A percentile compares a stretch with the other conserved stretches of the same genome.
phyloP scores from a whole-genome alignment of 768 basidiomycete genomes.

The Mycena amicta region DNA sequence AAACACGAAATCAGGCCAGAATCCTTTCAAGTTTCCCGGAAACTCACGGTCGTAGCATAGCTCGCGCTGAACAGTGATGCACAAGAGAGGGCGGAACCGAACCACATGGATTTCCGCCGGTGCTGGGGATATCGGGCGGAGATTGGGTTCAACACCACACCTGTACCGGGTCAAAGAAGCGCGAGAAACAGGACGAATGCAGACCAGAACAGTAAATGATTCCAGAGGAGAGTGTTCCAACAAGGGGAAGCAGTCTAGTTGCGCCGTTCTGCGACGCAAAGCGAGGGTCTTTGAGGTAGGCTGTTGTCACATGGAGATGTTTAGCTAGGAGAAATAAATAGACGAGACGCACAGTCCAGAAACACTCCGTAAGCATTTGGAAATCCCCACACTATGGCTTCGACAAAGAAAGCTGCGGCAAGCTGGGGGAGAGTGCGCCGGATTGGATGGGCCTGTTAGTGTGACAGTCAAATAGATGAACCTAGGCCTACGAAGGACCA shows the following conservation, averaged over 20 bases:
- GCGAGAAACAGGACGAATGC: neutral
- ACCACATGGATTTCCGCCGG: conserved; percentile 25
- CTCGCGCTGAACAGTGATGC: conserved; percentile 29
- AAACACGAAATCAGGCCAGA: neutral
- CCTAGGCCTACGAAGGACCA: conserved; percentile 32
- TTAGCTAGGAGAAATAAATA: neutral
- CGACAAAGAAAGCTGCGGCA: conserved; percentile 28
- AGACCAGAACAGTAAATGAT: conserved; percentile 35
- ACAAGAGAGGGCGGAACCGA: conserved; percentile 26
- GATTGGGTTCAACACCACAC: conserved; percentile 22
- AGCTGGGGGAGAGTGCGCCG: conserved; percentile 18
- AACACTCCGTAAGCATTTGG: conserved; percentile 33
- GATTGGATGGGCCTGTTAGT: too few species aligned
- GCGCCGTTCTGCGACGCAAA: conserved; percentile 27
- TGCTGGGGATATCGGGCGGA: conserved; percentile 27
- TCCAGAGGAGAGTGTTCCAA: conserved; percentile 31
- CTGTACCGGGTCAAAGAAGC: neutral
- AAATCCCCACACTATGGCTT: conserved; percentile 33
- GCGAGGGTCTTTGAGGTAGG: conserved; percentile 28
- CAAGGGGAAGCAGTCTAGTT: conserved; percentile 28
- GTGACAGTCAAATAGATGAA: too few species aligned
- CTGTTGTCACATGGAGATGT: conserved; percentile 2
- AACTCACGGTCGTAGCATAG: conserved; percentile 23
- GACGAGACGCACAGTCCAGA: conserved; percentile 22
- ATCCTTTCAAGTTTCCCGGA: neutral